phyloP scores from a whole-genome alignment of 441 rosid species.

The Populus trichocarpa region DNA sequence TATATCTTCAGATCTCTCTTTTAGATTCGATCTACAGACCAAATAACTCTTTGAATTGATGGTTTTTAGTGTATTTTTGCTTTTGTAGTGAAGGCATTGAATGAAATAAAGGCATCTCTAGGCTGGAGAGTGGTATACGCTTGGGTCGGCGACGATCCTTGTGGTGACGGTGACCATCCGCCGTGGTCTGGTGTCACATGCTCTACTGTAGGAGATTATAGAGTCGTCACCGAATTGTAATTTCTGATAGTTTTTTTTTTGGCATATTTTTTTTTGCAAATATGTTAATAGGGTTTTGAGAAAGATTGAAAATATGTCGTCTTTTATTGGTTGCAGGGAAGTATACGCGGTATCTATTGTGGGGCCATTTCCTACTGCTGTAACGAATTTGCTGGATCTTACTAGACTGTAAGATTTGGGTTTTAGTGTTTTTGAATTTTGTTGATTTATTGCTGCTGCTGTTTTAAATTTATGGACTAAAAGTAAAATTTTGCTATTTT shows the following conservation, averaged over 20 bases:
- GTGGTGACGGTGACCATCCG: slow-evolving; percentile 62
- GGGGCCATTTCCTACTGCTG: slow-evolving; percentile 74
- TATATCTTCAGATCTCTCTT: slow-evolving; percentile 11
- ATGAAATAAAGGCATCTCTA: slow-evolving; percentile 65
- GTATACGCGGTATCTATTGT: slow-evolving; percentile 78
- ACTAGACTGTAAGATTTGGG: slow-evolving; percentile 49
- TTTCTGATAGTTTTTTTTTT: neutral
- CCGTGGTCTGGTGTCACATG: slow-evolving; percentile 92
- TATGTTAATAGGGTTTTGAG: neutral
- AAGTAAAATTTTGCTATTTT: neutral
- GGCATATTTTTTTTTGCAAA: neutral
- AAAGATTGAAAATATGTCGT: neutral
- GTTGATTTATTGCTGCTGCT: neutral
- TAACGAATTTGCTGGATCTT: slow-evolving; percentile 72
- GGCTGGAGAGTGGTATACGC: slow-evolving; percentile 85
- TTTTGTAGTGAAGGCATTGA: slow-evolving; percentile 70
- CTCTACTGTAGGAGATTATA: slow-evolving; percentile 55
- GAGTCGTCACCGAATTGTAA: slow-evolving; percentile 72
- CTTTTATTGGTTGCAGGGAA: slow-evolving; percentile 44
- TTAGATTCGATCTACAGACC: neutral
- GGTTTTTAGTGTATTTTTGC: neutral
- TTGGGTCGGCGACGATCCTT: slow-evolving; percentile 91
- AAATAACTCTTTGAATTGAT: neutral
- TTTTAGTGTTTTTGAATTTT: neutral
- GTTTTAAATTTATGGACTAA: neutral